Base-by-base conservation (phyloP, 2,329 filamentous ascomycete species). In the Sporothrix pallida region DNA sequence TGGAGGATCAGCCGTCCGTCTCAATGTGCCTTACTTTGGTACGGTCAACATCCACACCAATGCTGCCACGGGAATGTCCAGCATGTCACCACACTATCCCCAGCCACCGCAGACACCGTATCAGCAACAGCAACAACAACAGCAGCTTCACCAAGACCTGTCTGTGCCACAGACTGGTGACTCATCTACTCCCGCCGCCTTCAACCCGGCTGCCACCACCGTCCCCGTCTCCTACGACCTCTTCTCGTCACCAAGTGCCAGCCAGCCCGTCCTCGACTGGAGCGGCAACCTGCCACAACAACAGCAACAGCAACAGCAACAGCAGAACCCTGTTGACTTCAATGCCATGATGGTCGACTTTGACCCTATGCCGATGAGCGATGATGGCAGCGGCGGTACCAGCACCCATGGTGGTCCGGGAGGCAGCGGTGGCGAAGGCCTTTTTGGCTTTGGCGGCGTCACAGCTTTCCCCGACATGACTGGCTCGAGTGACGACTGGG, bases 11-110 rank as follows among this genome's bases (percentile, higher is more conserved):
- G 31, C 74, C 0, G 77, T 86, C 48, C 80, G 81, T 5, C 80
- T 87, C 7, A 82, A 82, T 52, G 81, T 87, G 2, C 85, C 85
- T 0, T 86, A 85, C 74, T 78, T 86, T 2, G 85, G 85, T 31
- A 85, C 83, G 1, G 81, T 87, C 58, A 85, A 83, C 74, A 84
- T 87, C 75, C 82, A 81, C 62, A 76, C 72, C 70, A 58, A 44
- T 23, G 42, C 65, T 2, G 70, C 69, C 17, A 46, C 56, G 13
- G 20, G 31, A n/a, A 48, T 31, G 54, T 23, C 69, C 2, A 15
- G n/a, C 65, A 48, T 69, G 58, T 26, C 56, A 23, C 56, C 73
- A 15, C 31, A 58, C 37, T 42, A 52, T 12, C 54, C 26, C 1
- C 71, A 52, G 10, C 52, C 46, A 2, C 44, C 67, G 2, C 26